These are phyloP conservation scores for Magnusiomyces suaveolens DNA, from an alignment of 1,139 yeast genomes.

Conservation along the genomic window DNA sequence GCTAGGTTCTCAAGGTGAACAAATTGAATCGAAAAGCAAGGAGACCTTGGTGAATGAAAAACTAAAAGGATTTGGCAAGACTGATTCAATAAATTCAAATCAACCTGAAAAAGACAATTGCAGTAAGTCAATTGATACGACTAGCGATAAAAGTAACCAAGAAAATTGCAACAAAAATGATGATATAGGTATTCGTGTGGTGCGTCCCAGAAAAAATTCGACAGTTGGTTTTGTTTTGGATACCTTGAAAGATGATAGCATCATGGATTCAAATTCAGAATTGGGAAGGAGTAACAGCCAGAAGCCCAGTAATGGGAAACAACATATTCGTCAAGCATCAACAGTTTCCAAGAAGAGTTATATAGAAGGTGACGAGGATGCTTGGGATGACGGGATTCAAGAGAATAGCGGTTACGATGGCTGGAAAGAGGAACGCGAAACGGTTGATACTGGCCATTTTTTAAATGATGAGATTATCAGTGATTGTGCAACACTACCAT, in stretches of 20 bases:
- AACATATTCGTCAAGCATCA: neutral
- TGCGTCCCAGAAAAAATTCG: neutral
- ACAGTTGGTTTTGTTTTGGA: neutral
- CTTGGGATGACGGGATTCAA: conserved; percentile 1
- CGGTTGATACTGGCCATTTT: neutral
- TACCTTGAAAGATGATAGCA: neutral
- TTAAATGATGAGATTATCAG: conserved; percentile 7
- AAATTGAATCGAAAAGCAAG: no score
- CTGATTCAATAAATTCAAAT: no score
- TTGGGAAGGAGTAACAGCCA: neutral
- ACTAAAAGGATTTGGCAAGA: no score
- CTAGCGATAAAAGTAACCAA: neutral
- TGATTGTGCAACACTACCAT: conserved; percentile 14
- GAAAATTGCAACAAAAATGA: neutral
- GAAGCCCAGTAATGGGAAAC: neutral
- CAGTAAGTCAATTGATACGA: no score
- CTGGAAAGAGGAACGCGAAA: neutral
- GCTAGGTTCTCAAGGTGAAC: no score
- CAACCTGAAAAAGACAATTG: no score
- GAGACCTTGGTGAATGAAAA: neutral
- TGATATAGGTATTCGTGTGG: neutral
- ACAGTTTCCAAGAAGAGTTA: conserved; percentile 4
- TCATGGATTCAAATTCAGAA: neutral
- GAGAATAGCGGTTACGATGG: neutral
- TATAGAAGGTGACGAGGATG: conserved; percentile 1